Percentiles rank a stretch among this genome's conserved stretches.
These are phyloP conservation scores for Aspergillus indologenus DNA, from an alignment of 495 filamentous ascomycete genomes.

Conservation along the genomic window DNA sequence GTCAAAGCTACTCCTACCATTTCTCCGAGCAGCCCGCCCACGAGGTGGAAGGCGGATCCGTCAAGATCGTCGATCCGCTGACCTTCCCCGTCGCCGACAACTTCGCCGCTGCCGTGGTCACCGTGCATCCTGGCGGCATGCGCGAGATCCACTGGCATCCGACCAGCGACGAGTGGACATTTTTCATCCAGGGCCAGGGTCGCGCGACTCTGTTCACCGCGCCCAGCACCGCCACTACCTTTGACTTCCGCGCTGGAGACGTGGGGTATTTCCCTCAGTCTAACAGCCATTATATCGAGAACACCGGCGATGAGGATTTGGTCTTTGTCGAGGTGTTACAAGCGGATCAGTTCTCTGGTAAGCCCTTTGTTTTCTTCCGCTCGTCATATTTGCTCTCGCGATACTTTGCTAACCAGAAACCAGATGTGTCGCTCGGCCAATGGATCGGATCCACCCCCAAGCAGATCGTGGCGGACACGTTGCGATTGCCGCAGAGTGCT, in stretches of 20 bases:
- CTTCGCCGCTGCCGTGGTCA: slow-evolving; percentile 63
- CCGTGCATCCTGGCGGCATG: slow-evolving; percentile 67
- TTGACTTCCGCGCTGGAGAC: slow-evolving; percentile 73
- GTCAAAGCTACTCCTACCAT: slow-evolving; percentile 61
- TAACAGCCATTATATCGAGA: slow-evolving; percentile 71
- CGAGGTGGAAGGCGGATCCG: slow-evolving; percentile 56
- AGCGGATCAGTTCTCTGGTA: slow-evolving; percentile 59
- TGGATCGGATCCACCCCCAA: slow-evolving; percentile 61
- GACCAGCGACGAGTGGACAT: slow-evolving; percentile 71
- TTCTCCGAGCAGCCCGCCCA: slow-evolving; percentile 60
- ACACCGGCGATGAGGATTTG: slow-evolving; percentile 64
- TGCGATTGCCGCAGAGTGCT: slow-evolving; percentile 53
- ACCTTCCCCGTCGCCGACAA: slow-evolving; percentile 59
- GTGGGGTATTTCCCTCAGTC: slow-evolving; percentile 66
- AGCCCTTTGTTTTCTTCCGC: slow-evolving; percentile 9
- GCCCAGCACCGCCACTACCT: slow-evolving; percentile 57
- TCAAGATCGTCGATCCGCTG: slow-evolving; percentile 64
- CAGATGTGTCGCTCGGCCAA: slow-evolving; percentile 62
- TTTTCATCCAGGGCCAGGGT: slow-evolving; percentile 65
- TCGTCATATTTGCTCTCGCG: not conserved
- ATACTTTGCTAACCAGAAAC: slow-evolving; percentile 6
- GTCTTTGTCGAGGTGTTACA: slow-evolving; percentile 70
- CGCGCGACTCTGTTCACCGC: slow-evolving; percentile 66
- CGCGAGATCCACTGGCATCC: slow-evolving; percentile 82
- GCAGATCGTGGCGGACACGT: slow-evolving; percentile 62